These are phyloP conservation scores for Geotrichum fermentans DNA, from an alignment of 1,139 yeast species.

Conservation along the genomic window DNA sequence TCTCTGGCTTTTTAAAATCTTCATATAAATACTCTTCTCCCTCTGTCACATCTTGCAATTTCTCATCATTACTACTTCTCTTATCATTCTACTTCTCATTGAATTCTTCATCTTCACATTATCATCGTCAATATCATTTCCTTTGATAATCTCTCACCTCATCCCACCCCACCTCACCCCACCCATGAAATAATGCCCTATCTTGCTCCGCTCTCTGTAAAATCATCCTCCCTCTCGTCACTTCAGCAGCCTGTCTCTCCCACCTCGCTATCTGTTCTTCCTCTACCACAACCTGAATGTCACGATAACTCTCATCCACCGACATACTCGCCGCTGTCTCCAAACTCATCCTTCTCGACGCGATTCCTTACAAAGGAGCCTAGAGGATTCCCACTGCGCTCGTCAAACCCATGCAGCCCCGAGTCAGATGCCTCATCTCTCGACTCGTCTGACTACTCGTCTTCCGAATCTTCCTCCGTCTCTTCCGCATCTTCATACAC, in stretches of 20 bases:
- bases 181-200: constrained; percentile 15
- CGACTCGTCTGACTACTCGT: constrained; percentile 8
- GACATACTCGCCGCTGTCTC: neutral
- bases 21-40: neutral
- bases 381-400: constrained; percentile 3
- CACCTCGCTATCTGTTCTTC: constrained; percentile 34
- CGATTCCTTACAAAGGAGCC: constrained; percentile 14
- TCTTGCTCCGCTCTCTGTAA: constrained; percentile 15
- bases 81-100: neutral
- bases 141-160: too few species aligned
- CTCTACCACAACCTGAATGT: neutral
- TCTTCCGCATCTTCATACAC: constrained; percentile 17
- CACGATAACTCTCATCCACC: neutral
- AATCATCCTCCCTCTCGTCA: constrained; percentile 37
- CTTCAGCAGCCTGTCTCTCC: constrained; percentile 20
- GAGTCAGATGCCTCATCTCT: constrained; percentile 19
- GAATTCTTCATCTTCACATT: neutral
- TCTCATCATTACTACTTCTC: neutral
- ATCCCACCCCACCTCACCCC: too few species aligned
- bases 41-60: neutral
- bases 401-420: constrained; percentile 12
- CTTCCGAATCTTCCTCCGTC: constrained; percentile 16
- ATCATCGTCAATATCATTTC: neutral
- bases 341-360: constrained; percentile 8
- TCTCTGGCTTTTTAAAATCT: neutral